Conservation (phyloP, 305 asterid genomes). For the Fraxinus angustifolia region DNA sequence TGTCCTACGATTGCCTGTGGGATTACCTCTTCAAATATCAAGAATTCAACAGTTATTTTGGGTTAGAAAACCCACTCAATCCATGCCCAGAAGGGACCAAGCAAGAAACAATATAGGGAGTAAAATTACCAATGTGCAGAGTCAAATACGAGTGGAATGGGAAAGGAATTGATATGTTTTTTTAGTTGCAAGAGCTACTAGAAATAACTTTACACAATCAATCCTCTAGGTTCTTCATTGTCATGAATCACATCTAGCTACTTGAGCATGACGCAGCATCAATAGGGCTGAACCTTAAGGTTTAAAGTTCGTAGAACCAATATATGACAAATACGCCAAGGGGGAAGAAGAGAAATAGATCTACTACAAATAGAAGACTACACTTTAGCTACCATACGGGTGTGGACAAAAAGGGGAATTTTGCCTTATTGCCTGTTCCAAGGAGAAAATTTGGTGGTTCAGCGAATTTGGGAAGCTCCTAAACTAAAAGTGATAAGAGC, state of each 20-base stretch:
- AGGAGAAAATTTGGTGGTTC: not conserved
- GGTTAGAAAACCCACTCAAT: not conserved
- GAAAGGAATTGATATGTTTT: not conserved
- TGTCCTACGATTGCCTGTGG: not conserved
- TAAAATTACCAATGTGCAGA: not conserved
- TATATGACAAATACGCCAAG: not conserved
- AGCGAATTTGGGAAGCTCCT: not conserved
- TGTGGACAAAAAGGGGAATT: not conserved
- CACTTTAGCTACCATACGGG: not conserved
- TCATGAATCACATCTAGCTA: not conserved
- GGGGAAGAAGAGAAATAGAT: not conserved
- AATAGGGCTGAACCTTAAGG: not conserved
- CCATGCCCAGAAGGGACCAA: not conserved
- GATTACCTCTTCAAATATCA: not conserved
- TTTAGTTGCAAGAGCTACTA: not conserved
- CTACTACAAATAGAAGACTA: not conserved
- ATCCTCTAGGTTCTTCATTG: not conserved
- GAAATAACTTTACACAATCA: not conserved
- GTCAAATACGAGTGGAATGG: not conserved
- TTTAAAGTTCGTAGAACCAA: not conserved
- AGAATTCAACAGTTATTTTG: not conserved
- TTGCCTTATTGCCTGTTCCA: not conserved
- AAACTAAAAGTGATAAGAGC: not conserved
- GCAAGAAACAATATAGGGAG: not conserved
- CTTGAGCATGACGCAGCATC: not conserved